Conservation (phyloP, 2,329 filamentous ascomycete genomes). For the Lizonia empirigonia region DNA sequence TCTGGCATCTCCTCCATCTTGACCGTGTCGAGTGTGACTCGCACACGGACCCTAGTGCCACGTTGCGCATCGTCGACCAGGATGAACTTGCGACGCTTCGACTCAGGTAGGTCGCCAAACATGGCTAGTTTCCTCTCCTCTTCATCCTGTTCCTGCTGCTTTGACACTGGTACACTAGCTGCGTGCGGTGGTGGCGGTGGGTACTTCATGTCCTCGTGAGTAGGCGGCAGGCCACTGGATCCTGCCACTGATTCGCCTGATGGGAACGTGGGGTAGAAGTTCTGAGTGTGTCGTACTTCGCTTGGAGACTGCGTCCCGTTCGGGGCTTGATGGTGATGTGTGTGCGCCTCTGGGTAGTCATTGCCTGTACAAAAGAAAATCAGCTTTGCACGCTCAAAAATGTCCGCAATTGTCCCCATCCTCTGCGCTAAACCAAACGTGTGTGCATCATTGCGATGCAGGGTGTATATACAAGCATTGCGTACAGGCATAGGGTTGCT, state of each 20-base stretch:
- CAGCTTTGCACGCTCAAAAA: conserved; percentile 50
- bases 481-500: conserved; percentile 43
- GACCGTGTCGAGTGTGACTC: conserved; percentile 90
- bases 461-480: conserved; percentile 29
- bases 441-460: conserved; percentile 19
- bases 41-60: conserved; percentile 80
- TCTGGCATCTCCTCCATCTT: conserved; percentile 96
- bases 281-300: conserved; percentile 75
- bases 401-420: conserved; percentile 24
- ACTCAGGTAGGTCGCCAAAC: conserved; percentile 86
- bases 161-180: conserved; percentile 51
- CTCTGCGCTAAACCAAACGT: conserved; percentile 35
- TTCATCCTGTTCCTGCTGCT: conserved; percentile 58
- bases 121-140: conserved; percentile 69
- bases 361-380: conserved; percentile 58
- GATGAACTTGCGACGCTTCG: conserved; percentile 95
- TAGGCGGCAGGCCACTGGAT: conserved; percentile 66
- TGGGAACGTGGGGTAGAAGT: conserved; percentile 75
- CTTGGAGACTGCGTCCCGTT: conserved; percentile 59
- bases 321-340: conserved; percentile 69
- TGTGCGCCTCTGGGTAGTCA: conserved; percentile 64
- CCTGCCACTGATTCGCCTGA: conserved; percentile 60
- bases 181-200: conserved; percentile 51
- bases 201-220: conserved; percentile 63
- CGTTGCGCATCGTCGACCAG: conserved; percentile 84